Conservation (phyloP, 1,284 basidiomycete genomes). For the Leccinum subrobustum region DNA sequence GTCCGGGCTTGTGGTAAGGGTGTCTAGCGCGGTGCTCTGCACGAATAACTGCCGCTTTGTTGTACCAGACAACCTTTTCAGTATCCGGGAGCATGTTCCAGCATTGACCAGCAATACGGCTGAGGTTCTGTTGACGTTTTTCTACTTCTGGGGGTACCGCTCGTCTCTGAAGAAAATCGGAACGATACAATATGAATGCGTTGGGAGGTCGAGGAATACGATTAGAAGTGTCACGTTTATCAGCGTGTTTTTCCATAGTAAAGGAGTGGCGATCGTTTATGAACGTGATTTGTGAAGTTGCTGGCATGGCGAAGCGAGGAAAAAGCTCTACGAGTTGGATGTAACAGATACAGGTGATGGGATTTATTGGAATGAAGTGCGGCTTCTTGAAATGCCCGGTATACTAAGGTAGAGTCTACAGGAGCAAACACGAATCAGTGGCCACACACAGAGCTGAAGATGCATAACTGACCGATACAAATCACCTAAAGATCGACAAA, state of each 20-base stretch:
- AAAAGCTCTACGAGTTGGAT: not conserved
- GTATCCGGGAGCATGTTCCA: slow-evolving; percentile 48
- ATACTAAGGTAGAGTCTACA: not conserved
- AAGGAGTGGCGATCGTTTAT: slow-evolving; percentile 8
- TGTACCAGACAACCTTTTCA: slow-evolving; percentile 47
- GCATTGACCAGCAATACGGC: slow-evolving; percentile 50
- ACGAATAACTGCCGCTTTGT: slow-evolving; percentile 39
- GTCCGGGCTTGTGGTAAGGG: slow-evolving; percentile 47
- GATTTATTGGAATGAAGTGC: not conserved
- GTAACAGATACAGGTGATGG: not conserved
- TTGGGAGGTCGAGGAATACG: slow-evolving; percentile 77
- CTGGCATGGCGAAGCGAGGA: slow-evolving; percentile 7
- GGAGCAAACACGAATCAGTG: not conserved
- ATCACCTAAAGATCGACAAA: slow-evolving; percentile 4
- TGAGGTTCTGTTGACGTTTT: slow-evolving; percentile 57
- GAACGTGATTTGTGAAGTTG: slow-evolving; percentile 2
- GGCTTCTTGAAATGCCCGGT: not conserved
- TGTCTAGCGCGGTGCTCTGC: slow-evolving; percentile 40
- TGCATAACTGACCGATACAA: slow-evolving; percentile 9
- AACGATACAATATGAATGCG: slow-evolving; percentile 82
- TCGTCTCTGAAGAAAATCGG: slow-evolving; percentile 56
- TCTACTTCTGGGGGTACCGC: slow-evolving; percentile 40
- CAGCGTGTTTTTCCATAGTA: not conserved
- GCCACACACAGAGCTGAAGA: not conserved
- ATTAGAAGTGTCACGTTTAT: slow-evolving; percentile 3